Percentiles rank a stretch among this genome's conserved stretches.
phyloP scores from a whole-genome alignment of 805 yeast genomes.

The Dipodascopsis uninucleata region DNA sequence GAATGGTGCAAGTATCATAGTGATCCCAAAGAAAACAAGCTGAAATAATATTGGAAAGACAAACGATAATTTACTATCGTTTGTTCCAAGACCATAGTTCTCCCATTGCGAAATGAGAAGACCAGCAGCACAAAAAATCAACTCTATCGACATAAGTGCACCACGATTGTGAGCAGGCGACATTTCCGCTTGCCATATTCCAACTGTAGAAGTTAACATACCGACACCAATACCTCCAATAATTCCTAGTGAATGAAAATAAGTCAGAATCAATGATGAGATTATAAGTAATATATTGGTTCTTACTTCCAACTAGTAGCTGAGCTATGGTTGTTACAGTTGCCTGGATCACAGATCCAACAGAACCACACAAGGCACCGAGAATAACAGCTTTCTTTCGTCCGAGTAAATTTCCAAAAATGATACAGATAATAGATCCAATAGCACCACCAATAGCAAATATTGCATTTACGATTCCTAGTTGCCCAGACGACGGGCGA shows the following conservation, averaged over 20 bases:
- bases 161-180: conserved; percentile 67
- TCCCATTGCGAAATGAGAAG: conserved; percentile 75
- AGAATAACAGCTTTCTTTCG: conserved; percentile 59
- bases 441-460: conserved; percentile 74
- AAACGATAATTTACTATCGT: conserved; percentile 45
- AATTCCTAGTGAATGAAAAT: too few species aligned
- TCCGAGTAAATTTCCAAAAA: conserved; percentile 59
- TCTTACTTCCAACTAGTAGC: conserved; percentile 63
- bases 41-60: conserved; percentile 65
- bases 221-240: conserved; percentile 75
- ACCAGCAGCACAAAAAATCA: conserved; percentile 68
- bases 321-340: conserved; percentile 60
- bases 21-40: too few species aligned
- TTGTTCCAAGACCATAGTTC: conserved; percentile 56
- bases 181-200: conserved; percentile 80
- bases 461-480: conserved; percentile 33
- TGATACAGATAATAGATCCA: conserved; percentile 64
- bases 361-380: conserved; percentile 55
- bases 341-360: conserved; percentile 59
- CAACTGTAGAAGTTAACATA: conserved; percentile 69
- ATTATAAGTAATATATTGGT: too few species aligned
- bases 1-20: conserved; percentile 49
- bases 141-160: conserved; percentile 63
- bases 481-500: too few species aligned
- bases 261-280: too few species aligned